phyloP scores from a whole-genome alignment of 805 yeast species.

The Candida gorgasii region DNA sequence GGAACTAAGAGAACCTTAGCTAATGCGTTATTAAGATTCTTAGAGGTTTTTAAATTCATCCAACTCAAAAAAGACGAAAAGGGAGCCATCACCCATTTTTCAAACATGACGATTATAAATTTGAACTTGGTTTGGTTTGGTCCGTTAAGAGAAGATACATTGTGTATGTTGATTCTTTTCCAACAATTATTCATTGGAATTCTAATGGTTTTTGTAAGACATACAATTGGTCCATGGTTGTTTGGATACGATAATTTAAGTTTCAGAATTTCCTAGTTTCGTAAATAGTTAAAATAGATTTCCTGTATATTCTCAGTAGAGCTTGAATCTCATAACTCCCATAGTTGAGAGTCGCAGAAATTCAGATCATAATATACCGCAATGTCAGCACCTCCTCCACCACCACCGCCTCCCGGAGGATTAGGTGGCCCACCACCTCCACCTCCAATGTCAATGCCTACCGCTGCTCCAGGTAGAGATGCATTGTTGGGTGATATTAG shows the following conservation, averaged over 20 bases:
- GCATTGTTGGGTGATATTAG: slow-evolving; percentile 78
- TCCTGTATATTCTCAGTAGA: too few relatives aligned
- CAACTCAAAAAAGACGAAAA: slow-evolving; percentile 26
- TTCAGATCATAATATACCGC: neutral
- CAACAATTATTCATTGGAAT: slow-evolving; percentile 71
- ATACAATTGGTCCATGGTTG: slow-evolving; percentile 78
- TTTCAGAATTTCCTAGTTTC: slow-evolving; percentile 24
- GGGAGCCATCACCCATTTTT: slow-evolving; percentile 43
- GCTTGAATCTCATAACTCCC: too few relatives aligned
- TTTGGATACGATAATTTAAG: slow-evolving; percentile 85
- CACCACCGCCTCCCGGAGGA: slow-evolving; percentile 19
- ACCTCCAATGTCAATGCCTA: slow-evolving; percentile 17
- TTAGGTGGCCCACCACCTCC: slow-evolving; percentile 30
- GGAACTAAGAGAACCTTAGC: slow-evolving; percentile 22
- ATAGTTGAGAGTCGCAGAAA: neutral
- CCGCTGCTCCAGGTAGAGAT: slow-evolving; percentile 37
- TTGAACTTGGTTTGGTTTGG: slow-evolving; percentile 83
- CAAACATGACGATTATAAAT: slow-evolving; percentile 88
- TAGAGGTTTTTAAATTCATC: slow-evolving; percentile 54
- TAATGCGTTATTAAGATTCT: slow-evolving; percentile 14
- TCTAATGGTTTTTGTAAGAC: slow-evolving; percentile 68
- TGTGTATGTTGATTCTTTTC: slow-evolving; percentile 60
- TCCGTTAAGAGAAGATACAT: slow-evolving; percentile 79
- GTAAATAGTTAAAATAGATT: neutral
- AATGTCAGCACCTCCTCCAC: slow-evolving; percentile 17